Conservation (phyloP, 352 stramenopile species). For the Saprolegnia diclina region DNA sequence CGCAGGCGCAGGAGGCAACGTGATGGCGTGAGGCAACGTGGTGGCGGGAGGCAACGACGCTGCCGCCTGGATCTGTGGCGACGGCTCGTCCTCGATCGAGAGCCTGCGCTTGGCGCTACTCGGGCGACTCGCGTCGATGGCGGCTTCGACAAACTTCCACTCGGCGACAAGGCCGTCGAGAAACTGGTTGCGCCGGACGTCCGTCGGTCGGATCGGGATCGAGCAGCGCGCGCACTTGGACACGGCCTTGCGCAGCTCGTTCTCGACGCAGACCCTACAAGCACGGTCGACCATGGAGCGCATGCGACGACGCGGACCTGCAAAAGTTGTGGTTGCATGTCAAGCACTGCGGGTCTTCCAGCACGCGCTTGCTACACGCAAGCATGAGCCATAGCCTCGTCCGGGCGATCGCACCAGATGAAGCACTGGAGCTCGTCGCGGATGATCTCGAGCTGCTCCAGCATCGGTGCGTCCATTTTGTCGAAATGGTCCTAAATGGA, state of each 20-base stretch:
- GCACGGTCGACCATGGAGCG: not conserved
- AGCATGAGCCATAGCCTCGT: not conserved
- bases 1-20: not conserved
- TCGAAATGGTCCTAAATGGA: not conserved
- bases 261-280: conserved; percentile 52
- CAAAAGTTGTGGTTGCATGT: conserved; percentile 88
- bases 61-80: not conserved
- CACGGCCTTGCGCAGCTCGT: conserved; percentile 52
- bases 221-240: conserved; percentile 61
- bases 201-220: conserved; percentile 64
- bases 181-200: conserved; percentile 82
- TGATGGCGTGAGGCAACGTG: conserved; percentile 13
- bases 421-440: conserved; percentile 72
- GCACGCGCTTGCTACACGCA: conserved; percentile 45
- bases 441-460: conserved; percentile 36
- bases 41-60: conserved; percentile 13
- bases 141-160: conserved; percentile 67
- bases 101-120: conserved; percentile 28
- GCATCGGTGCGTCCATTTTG: not conserved
- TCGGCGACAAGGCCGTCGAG: conserved; percentile 73
- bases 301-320: not conserved
- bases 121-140: conserved; percentile 37
- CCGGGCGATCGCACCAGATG: conserved; percentile 47
- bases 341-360: conserved; percentile 80
- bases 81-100: conserved; percentile 15